phyloP scores from a whole-genome alignment of 2,329 filamentous ascomycete genomes.

The Cladosporium sp. region DNA sequence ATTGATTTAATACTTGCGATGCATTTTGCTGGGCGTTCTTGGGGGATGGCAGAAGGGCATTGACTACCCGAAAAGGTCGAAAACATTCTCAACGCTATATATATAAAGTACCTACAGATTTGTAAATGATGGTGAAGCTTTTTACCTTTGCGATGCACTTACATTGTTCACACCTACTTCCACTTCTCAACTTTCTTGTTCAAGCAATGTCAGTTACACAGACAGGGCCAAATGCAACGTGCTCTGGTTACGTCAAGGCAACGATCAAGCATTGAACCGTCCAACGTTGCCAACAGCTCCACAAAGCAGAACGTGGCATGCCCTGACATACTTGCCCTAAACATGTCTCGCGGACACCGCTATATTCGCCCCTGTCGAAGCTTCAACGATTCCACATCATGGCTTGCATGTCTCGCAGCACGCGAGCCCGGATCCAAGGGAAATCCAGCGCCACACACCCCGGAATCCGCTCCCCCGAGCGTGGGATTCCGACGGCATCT shows the following conservation, averaged over 20 bases:
- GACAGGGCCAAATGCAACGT: neutral
- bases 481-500: neutral
- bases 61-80: constrained; percentile 3
- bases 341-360: neutral
- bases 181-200: neutral
- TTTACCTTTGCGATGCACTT: neutral
- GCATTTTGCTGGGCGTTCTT: constrained; percentile 2
- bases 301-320: neutral
- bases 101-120: constrained; percentile 2
- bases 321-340: neutral
- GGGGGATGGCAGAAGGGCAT: neutral
- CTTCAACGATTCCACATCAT: neutral
- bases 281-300: neutral
- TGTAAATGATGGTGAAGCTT: constrained; percentile 6
- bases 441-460: neutral
- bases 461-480: neutral
- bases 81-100: neutral
- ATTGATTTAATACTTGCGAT: neutral
- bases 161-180: neutral
- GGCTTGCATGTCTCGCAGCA: constrained; percentile 7
- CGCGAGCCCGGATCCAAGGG: neutral
- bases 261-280: neutral
- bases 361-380: neutral
- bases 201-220: neutral
- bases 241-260: neutral